phyloP scores from a whole-genome alignment of 164 flowering plant species.

The Berberis thunbergii region DNA sequence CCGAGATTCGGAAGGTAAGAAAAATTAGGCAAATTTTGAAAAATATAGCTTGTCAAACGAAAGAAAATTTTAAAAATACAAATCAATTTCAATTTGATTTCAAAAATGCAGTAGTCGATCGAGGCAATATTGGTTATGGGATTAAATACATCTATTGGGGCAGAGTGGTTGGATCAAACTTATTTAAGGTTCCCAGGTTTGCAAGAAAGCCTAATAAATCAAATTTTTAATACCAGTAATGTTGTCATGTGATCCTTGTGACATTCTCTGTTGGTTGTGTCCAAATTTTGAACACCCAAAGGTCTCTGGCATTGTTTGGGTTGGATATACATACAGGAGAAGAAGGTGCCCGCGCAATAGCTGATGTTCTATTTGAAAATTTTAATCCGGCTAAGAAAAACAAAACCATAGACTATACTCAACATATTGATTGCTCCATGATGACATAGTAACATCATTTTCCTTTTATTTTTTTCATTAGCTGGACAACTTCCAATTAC shows the following conservation, averaged over 20 bases:
- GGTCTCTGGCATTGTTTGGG: conserved; percentile 30
- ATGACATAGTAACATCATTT: neutral
- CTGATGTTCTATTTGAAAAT: conserved; percentile 34
- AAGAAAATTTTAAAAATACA: too few species aligned
- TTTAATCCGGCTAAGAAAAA: conserved; percentile 17
- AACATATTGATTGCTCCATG: neutral
- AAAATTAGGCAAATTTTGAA: too few species aligned
- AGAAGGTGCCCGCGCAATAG: conserved; percentile 34
- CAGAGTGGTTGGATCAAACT: conserved; percentile 26
- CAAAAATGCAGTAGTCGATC: neutral
- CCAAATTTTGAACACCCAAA: conserved; percentile 19
- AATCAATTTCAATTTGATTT: too few species aligned
- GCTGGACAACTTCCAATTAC: conserved; percentile 11
- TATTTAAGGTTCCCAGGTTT: conserved; percentile 32
- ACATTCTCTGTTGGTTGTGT: conserved; percentile 28
- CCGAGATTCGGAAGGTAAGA: too few species aligned
- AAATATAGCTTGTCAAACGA: too few species aligned
- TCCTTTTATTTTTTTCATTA: neutral
- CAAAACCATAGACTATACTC: neutral
- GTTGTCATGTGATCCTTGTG: conserved; percentile 24
- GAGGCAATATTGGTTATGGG: conserved; percentile 37
- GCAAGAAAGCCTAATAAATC: conserved; percentile 18
- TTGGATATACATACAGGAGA: conserved; percentile 37
- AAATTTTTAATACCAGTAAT: conserved; percentile 20
- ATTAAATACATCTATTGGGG: conserved; percentile 31